Conservation (phyloP, 2,329 filamentous ascomycete genomes). For the Graphilbum ipis-grandicollis region DNA sequence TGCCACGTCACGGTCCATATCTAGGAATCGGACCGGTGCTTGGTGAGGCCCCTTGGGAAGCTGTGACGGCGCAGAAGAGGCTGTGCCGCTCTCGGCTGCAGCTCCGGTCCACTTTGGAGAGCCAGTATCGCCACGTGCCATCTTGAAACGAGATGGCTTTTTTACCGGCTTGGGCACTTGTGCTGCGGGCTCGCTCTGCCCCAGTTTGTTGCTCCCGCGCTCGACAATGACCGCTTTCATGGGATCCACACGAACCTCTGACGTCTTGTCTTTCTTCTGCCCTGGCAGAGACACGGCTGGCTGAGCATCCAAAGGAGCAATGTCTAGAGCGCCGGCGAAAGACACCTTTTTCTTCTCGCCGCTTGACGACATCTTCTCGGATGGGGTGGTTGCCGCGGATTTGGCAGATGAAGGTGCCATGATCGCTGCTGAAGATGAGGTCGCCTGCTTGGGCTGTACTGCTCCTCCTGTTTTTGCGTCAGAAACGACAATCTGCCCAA, state of each 20-base stretch:
- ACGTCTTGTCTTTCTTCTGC: not conserved
- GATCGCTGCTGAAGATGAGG: too few relatives aligned
- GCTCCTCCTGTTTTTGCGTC: not conserved
- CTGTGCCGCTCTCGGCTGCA: not conserved
- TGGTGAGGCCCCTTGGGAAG: slow-evolving; percentile 26
- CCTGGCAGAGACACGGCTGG: slow-evolving; percentile 1
- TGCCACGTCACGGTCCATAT: slow-evolving; percentile 14
- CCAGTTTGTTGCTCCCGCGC: slow-evolving; percentile 9
- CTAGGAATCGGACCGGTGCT: slow-evolving; percentile 21
- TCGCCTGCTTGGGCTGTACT: too few relatives aligned
- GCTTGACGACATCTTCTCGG: not conserved
- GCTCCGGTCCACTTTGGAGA: too few relatives aligned
- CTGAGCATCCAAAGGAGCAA: slow-evolving; percentile 26
- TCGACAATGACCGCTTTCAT: slow-evolving; percentile 13
- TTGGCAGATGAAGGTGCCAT: too few relatives aligned
- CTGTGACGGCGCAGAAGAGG: slow-evolving; percentile 10
- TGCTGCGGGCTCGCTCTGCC: not conserved
- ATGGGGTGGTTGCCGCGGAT: too few relatives aligned
- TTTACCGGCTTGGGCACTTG: slow-evolving; percentile 16
- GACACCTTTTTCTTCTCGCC: slow-evolving; percentile 53
- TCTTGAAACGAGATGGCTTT: slow-evolving; percentile 36
- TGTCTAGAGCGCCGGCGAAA: slow-evolving; percentile 61
- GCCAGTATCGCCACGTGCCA: slow-evolving; percentile 14
- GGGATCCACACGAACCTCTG: slow-evolving; percentile 8
- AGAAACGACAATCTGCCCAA: slow-evolving; percentile 38